Evolutionary conservation across 2,329 filamentous ascomycete genomes (phyloP), one percentile per base, ranked within the genome.

Genomic region (Fusarium burgessii): DNA sequence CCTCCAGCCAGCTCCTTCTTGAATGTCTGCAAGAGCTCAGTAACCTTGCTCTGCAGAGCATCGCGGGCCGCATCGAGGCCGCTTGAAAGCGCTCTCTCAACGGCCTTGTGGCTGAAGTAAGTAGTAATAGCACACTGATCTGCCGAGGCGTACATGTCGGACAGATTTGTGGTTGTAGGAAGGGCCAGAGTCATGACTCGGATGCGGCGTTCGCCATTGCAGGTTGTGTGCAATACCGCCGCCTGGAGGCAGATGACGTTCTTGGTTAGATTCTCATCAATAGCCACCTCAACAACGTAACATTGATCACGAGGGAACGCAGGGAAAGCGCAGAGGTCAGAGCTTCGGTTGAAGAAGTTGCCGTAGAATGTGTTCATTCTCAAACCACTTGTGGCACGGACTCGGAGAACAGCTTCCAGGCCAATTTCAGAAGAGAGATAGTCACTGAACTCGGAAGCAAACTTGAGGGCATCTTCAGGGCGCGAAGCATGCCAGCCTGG

Each of bases 321-420:
- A 3, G 96, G 96, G 87, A 99, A 99, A 15, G 96, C 96, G 80
- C 96, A 98, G 35, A 99, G 89, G 83, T 99, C 96, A 18, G 95
- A 98, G 79, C 94, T 97, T 75, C 96, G 90, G 85, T 98, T 99
- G 87, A 99, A 99, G 83, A 99, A 99, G 84, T 99, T 99, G 74
- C 96, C 96, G 81, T 98, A 99, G 83, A 99, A 99, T 4, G 95
- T 95, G 84, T 91, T 97, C 93, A 98, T 98, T 58, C 96, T 91
- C 64, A 99, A 84, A 56, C 96, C 96, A 27, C 95, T 98, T 4
- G 95, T 98, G 20, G 96, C 96, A 73, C 96, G 92, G 41, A 99
- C 96, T 79, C 96, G 92, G 60, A 99, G 91, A 40, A 99, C 96
- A 45, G 96, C 96, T 82, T 99, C 96, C 38, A 99, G 84, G 1